Base-by-base conservation (phyloP, 2,329 filamentous ascomycete genomes). In the Oidium heveae region DNA sequence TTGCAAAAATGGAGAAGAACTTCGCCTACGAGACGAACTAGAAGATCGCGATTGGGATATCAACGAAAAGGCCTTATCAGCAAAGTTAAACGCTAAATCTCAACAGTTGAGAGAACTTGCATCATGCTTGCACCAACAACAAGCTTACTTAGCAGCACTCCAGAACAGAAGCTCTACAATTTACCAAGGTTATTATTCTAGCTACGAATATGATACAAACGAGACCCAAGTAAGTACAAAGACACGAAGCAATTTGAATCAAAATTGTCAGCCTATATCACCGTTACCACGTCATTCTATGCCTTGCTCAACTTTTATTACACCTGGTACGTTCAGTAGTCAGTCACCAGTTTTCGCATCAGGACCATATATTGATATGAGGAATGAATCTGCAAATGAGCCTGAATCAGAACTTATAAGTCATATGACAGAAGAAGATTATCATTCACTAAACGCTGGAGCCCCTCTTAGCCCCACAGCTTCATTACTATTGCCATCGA, bases 381-480 rank as follows among this genome's bases (percentile, higher is more conserved):
- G 58, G 53, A 59, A 61, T 43, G 60, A 63, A 51, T 61, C 59
- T n/a, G 58, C 60, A n/a, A 61, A 65, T 62, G 58, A 60, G 1
- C 62, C 61, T 16, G 51, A 63, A 20, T 58, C 58, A 9, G 58
- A 66, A 65, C 61, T 66, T 60, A 60, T 69, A 57, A 59, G 68
- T 57, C 61, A 65, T 10, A 71, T 79, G 55, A 77, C 76, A 6
- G 80, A 84, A 34, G 74, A 77, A 1, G 79, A 82, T 18, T 68
- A 81, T 4, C 76, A 76, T 56, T 72, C 72, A 18, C 65, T 82
- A 37, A 78, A 74, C 2, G 74, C 72, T 18, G 79, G 76, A 32
- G 84, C 82, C 1, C 82, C 82, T 0, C 75, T 89, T 64, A 88
- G 83, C 61, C 85, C 85, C 1, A 83, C 82, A 4, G 85, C 84